Base-by-base conservation (phyloP, 2,329 filamentous ascomycete species). In the Bipolaris cookei region DNA sequence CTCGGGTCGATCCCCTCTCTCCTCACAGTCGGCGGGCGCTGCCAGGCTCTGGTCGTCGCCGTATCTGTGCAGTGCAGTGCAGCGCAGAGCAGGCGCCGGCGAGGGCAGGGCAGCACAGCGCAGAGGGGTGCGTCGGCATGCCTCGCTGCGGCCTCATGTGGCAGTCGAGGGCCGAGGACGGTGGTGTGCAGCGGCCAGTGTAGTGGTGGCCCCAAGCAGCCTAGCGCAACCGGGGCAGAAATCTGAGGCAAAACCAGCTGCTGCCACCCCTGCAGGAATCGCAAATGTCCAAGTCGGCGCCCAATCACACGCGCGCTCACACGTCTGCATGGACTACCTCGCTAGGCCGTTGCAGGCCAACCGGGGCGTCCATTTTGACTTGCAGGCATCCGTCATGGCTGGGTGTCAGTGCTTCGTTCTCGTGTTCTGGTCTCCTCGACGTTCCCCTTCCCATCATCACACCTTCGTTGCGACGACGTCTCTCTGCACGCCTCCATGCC, bases 401-500 rank as follows among this genome's bases (percentile, higher is more conserved):
- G 59, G 51, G 63, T 59, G 63, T 61, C 60, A 61, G 57, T 63
- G 63, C 62, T 51, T 48, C 61, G 63, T 67, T 68, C 66, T 70
- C 64, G 65, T 69, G 60, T 62, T 65, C 59, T 66, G 61, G 54
- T 66, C 64, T 63, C 63, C 65, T 66, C 62, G 66, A 60, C 64
- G 56, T 61, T 66, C 63, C 67, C 65, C 65, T 68, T 65, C 61
- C 37, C 65, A 64, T 63, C 66, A 64, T 56, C 61, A 65, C 62
- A 56, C 63, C 55, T 64, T 46, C 58, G 54, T 59, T 57, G 55
- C 63, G 48, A 61, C 58, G 47, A 54, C 64, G 43, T 59, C 67
- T 45, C 54, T 41, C 47, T 59, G 57, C 23, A 65, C 67, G 44
- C 51, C 69, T 63, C 51, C 50, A 72, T 72, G 71, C 66, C 58